phyloP scores from a whole-genome alignment of 257 asterid genomes.

The Solanum pimpinellifolium region DNA sequence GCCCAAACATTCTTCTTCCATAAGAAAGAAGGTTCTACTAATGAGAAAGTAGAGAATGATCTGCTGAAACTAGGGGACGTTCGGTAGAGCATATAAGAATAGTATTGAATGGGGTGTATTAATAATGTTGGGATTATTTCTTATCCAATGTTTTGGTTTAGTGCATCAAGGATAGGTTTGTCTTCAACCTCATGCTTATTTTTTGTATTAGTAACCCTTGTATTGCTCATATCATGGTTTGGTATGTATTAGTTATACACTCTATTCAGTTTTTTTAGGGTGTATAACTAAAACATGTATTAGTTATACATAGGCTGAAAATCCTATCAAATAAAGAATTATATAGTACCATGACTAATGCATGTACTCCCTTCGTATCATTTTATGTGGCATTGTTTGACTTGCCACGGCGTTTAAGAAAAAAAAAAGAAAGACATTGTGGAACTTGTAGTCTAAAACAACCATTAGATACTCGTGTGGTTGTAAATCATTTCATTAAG shows the following conservation, averaged over 20 bases:
- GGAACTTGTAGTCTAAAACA: not conserved
- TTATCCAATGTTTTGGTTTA: not conserved
- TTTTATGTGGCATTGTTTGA: not conserved
- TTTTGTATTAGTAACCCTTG: not conserved
- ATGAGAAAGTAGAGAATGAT: not conserved
- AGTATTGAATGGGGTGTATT: not conserved
- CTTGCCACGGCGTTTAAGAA: not conserved
- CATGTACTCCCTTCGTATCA: not conserved
- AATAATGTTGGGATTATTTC: not conserved
- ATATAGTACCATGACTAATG: not conserved
- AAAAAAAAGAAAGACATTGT: not conserved
- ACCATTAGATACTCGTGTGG: not conserved
- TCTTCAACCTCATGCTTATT: not conserved
- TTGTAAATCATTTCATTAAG: not conserved
- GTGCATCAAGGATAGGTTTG: not conserved
- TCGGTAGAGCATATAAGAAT: not conserved
- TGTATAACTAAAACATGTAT: not conserved
- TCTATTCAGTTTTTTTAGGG: not conserved
- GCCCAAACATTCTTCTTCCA: not conserved
- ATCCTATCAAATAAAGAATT: not conserved
- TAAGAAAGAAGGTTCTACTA: not conserved
- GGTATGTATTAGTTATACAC: not conserved
- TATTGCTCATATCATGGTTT: not conserved
- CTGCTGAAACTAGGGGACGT: not conserved
- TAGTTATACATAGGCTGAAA: not conserved